A percentile compares a stretch with the other conserved stretches of the same genome.
These are phyloP conservation scores for Penicillium carneum DNA, from an alignment of 2,329 filamentous ascomycete species.

Conservation along the genomic window DNA sequence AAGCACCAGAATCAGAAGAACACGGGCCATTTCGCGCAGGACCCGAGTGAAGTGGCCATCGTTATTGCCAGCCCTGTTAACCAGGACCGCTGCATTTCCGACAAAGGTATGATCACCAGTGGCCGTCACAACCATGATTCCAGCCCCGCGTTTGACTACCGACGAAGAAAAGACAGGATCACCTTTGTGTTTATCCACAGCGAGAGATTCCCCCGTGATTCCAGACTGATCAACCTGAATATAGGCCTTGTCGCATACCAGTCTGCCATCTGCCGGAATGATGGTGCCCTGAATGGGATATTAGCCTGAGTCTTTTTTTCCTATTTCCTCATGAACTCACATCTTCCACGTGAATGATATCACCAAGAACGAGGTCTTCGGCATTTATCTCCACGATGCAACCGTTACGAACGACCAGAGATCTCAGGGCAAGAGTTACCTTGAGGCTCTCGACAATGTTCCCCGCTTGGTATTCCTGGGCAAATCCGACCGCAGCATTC, in stretches of 20 bases:
- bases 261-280: conserved; percentile 84
- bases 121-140: conserved; percentile 79
- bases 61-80: conserved; percentile 75
- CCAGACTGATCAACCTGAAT: conserved; percentile 90
- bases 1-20: conserved; percentile 80
- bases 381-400: conserved; percentile 79
- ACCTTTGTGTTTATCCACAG: conserved; percentile 83
- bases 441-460: conserved; percentile 90
- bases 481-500: conserved; percentile 84
- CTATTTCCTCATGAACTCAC: conserved; percentile 43
- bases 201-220: conserved; percentile 89
- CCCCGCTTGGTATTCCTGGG: conserved; percentile 88
- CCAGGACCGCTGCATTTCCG: conserved; percentile 84
- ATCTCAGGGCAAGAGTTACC: conserved; percentile 87
- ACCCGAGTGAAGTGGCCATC: conserved; percentile 91
- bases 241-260: conserved; percentile 82
- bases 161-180: conserved; percentile 86
- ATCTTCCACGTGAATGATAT: conserved; percentile 88
- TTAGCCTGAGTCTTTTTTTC: conserved; percentile 9
- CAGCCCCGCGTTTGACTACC: conserved; percentile 87
- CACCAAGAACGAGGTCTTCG: conserved; percentile 83
- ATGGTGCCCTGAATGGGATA: conserved; percentile 71
- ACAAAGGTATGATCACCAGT: conserved; percentile 92
- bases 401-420: conserved; percentile 83
- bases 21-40: conserved; percentile 82